Conservation (phyloP, 495 filamentous ascomycete species). For the Tuber microsphaerosporum region DNA sequence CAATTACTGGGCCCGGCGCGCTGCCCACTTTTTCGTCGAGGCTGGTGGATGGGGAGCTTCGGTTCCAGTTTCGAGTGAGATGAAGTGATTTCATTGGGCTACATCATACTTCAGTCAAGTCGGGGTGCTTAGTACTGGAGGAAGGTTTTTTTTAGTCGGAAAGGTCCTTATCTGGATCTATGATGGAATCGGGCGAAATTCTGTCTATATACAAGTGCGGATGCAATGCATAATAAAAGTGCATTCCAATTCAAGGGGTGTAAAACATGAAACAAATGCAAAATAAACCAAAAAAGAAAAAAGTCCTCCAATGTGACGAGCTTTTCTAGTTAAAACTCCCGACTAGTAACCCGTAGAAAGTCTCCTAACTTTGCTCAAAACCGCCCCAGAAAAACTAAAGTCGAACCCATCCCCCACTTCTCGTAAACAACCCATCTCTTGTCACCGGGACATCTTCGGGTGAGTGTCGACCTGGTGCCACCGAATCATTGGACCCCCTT, state of each 20-base stretch:
- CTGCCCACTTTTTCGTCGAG: neutral
- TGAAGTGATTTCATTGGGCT: neutral
- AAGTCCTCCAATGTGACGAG: neutral
- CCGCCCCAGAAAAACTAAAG: neutral
- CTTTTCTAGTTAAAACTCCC: neutral
- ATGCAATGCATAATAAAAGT: neutral
- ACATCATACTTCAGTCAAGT: neutral
- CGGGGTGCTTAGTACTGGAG: neutral
- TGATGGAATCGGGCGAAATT: neutral
- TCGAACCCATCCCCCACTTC: neutral
- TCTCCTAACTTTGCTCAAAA: neutral
- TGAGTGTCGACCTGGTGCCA: neutral
- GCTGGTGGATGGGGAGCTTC: neutral
- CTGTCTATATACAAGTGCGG: neutral
- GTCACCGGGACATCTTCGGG: neutral
- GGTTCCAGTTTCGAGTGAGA: neutral
- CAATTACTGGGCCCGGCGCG: too few relatives aligned
- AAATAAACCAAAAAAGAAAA: neutral
- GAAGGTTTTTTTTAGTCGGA: neutral
- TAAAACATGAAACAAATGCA: neutral
- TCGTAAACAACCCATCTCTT: neutral
- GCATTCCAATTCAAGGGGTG: neutral
- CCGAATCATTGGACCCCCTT: neutral
- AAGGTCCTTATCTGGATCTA: neutral
- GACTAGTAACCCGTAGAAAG: neutral